Evolutionary conservation across 2,329 filamentous ascomycete genomes (phyloP).

Genomic region (Trichoderma sp.): DNA sequence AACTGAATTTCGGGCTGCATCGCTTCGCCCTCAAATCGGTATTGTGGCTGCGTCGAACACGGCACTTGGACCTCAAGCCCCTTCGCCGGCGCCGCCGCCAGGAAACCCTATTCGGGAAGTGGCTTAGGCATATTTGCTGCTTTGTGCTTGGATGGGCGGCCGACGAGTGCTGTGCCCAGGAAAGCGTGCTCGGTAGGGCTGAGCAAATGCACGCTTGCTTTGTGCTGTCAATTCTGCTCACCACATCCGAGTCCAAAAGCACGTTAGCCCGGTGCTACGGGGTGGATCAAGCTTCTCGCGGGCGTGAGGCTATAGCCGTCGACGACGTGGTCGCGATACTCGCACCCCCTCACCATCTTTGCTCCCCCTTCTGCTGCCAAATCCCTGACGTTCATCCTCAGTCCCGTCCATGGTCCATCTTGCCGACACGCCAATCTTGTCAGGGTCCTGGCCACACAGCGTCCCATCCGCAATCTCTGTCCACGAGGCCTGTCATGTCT

Average conservation of each 20-base stretch:
- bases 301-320: neutral
- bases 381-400: slow-evolving; percentile 22
- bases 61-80: slow-evolving; percentile 12
- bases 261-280: neutral
- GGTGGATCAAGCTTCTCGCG: neutral
- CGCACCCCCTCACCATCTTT: neutral
- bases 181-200: slow-evolving; percentile 21
- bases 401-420: slow-evolving; percentile 21
- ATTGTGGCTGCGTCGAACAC: slow-evolving; percentile 15
- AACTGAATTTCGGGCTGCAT: neutral
- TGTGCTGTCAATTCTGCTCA: slow-evolving; percentile 13
- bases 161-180: neutral
- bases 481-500: slow-evolving; percentile 21
- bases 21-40: slow-evolving; percentile 16
- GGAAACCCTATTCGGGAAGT: slow-evolving; percentile 13
- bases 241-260: neutral
- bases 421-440: slow-evolving; percentile 24
- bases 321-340: slow-evolving; percentile 10
- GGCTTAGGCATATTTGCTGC: slow-evolving; percentile 3
- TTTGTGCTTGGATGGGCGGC: slow-evolving; percentile 1
- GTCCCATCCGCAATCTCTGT: slow-evolving; percentile 23
- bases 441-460: slow-evolving; percentile 21
- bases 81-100: slow-evolving; percentile 9
- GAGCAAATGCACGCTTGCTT: slow-evolving; percentile 9
- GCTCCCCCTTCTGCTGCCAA: neutral